Conservation (phyloP, 495 filamentous ascomycete genomes). For the Cercophora samala region DNA sequence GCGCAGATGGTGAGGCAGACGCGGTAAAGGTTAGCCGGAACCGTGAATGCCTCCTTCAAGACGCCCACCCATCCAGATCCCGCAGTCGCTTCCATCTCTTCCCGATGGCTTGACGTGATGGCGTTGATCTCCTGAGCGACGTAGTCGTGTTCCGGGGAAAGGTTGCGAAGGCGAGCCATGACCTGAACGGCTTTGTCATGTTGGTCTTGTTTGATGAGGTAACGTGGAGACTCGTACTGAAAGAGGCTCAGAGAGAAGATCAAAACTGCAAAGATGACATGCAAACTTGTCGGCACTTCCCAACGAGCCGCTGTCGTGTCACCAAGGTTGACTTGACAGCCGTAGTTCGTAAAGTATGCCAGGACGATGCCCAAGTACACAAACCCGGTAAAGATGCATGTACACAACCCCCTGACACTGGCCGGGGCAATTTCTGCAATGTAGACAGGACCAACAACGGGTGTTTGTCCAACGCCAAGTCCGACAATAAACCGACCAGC, state of each 20-base stretch:
- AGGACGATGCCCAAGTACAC: conserved; percentile 63
- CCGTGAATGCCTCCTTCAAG: conserved; percentile 58
- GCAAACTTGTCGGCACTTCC: conserved; percentile 63
- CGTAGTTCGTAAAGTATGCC: conserved; percentile 57
- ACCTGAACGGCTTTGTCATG: conserved; percentile 43
- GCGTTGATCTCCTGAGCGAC: conserved; percentile 49
- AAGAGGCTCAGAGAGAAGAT: conserved; percentile 63
- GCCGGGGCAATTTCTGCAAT: conserved; percentile 61
- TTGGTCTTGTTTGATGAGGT: conserved; percentile 51
- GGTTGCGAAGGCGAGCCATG: conserved; percentile 50
- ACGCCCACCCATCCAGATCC: conserved; percentile 53
- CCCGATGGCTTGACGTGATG: conserved; percentile 47
- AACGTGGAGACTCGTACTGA: conserved; percentile 60
- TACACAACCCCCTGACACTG: conserved; percentile 63
- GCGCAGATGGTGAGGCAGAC: conserved; percentile 57
- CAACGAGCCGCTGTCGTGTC: conserved; percentile 57
- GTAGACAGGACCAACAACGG: conserved; percentile 61
- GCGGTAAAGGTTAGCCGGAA: conserved; percentile 61
- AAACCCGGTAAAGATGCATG: conserved; percentile 63
- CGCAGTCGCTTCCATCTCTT: conserved; percentile 57
- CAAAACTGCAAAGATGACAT: conserved; percentile 69
- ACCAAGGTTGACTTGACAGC: conserved; percentile 56
- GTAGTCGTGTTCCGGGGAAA: conserved; percentile 48
- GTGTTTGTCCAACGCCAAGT: conserved; percentile 64
- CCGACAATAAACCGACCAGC: conserved; percentile 66